Base-by-base conservation (phyloP, 2,329 filamentous ascomycete species). In the Aspergillus sp. region DNA sequence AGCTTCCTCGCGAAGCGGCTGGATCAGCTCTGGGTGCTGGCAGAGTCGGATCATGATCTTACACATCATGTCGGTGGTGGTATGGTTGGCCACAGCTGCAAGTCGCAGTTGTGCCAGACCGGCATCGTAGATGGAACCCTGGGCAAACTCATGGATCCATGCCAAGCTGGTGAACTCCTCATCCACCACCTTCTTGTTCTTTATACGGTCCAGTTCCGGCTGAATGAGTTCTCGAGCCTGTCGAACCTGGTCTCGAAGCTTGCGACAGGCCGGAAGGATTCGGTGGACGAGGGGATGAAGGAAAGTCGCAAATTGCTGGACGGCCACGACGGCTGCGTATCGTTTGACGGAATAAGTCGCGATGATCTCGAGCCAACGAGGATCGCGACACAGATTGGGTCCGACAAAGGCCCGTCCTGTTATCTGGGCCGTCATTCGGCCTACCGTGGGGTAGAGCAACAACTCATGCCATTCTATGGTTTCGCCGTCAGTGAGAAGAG, bases 81-180 rank as follows among this genome's bases (percentile, higher is more conserved):
- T 58, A 16, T 58, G 39, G 22, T 36, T 58, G 4, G 39, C 56
- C 22, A 49, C 50, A 6, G 32, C 24, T 14, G 39, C 14, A 14
- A 58, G 14, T 14, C 32, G 10, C 22, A 58, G 42, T 26, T 84
- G 20, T 7, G 18, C 49, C 14, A 26, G 32, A 14, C 32, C 49
- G 11, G 49, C 20, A 29, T 52, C 18, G 49, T 52, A 18, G 18
- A 52, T 32, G 22, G 16, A 24, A 11, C 49, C 16, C 26, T 18
- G 20, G 2, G 49, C 18, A 14, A 36, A 36, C 32, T 36, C 32
- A 14, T 36, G 32, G 11, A 36, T 36, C 32, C 32, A 36, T 36
- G 32, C 32, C 10, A 36, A 7, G 32, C 10, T 36, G 5, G 32
- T 36, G 14, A 36, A 36, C 10, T 36, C 32, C 14, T 36, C 32